phyloP scores from a whole-genome alignment of 2,329 filamentous ascomycete genomes.

The Sclerotiophoma versabilis region DNA sequence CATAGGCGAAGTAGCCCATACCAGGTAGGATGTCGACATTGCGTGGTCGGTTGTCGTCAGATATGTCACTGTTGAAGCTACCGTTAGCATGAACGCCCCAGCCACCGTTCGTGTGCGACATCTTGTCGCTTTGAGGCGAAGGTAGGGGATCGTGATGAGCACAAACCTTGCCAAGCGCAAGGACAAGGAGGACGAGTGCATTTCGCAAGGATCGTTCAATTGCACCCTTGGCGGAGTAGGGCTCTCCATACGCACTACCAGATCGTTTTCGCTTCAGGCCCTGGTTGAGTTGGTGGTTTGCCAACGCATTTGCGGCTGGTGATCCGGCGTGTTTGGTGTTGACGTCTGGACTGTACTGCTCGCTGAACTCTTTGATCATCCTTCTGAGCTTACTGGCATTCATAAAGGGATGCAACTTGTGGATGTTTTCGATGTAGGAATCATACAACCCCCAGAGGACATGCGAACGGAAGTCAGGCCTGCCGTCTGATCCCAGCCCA shows the following conservation, averaged over 20 bases:
- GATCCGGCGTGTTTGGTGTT: constrained; percentile 30
- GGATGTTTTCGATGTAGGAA: constrained; percentile 67
- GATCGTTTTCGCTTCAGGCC: constrained; percentile 48
- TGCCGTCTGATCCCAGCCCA: constrained; percentile 61
- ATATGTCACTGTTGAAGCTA: constrained; percentile 41
- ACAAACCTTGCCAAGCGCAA: constrained; percentile 88
- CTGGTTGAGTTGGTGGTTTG: constrained; percentile 25
- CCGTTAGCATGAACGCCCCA: constrained; percentile 44
- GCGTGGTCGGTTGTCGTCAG: constrained; percentile 47
- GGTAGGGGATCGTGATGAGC: constrained; percentile 60
- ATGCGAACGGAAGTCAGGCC: constrained; percentile 60
- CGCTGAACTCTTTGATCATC: constrained; percentile 59
- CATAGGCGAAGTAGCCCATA: constrained; percentile 86
- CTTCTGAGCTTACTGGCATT: constrained; percentile 60
- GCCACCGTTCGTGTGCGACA: constrained; percentile 19
- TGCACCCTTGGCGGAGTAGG: constrained; percentile 30
- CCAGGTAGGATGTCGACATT: constrained; percentile 90
- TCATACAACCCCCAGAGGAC: constrained; percentile 60
- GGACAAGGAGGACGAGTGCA: constrained; percentile 79
- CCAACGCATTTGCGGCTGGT: constrained; percentile 25
- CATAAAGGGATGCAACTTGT: constrained; percentile 70
- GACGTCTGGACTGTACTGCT: constrained; percentile 44
- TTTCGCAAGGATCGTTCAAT: constrained; percentile 58
- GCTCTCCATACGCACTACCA: constrained; percentile 34
- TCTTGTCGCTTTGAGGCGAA: constrained; percentile 62